These are phyloP conservation scores for Mrakia hoshinonis DNA, from an alignment of 768 basidiomycete genomes.

Conservation along the genomic window DNA sequence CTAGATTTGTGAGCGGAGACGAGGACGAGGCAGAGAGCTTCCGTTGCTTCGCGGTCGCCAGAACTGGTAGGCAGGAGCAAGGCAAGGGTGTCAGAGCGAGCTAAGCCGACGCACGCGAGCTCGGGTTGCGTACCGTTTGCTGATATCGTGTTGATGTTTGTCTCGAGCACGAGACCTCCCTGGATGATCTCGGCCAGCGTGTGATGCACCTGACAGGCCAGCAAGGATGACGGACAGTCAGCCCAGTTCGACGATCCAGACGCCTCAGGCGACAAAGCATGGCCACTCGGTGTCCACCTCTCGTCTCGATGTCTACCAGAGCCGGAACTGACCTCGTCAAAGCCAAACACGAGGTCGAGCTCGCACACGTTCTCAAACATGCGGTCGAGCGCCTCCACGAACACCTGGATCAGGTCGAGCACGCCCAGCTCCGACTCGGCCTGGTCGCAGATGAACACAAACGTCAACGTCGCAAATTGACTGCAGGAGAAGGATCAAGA, in stretches of 20 bases:
- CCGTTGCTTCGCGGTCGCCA: background rate
- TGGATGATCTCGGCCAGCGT: constrained; percentile 94
- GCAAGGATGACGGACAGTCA: background rate
- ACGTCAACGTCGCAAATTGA: constrained; percentile 32
- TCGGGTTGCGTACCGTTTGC: constrained; percentile 18
- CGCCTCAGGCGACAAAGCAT: background rate
- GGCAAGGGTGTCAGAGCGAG: background rate
- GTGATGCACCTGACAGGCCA: constrained; percentile 67
- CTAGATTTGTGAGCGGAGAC: constrained; percentile 1
- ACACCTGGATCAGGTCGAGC: constrained; percentile 93
- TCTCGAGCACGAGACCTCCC: constrained; percentile 92
- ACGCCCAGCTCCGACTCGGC: constrained; percentile 96
- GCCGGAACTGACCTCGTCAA: constrained; percentile 67
- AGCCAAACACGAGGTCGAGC: constrained; percentile 94
- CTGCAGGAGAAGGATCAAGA: background rate
- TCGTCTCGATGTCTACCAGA: background rate
- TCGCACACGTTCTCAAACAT: constrained; percentile 98
- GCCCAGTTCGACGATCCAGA: background rate
- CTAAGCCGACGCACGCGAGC: too few species aligned
- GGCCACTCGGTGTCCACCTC: background rate
- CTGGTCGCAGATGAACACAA: constrained; percentile 76
- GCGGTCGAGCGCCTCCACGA: constrained; percentile 91
- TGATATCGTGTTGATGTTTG: constrained; percentile 39
- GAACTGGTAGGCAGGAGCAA: background rate
- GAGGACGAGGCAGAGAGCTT: constrained; percentile 6